phyloP scores from a whole-genome alignment of 345 rosid genomes.

The Moricandia moricandioides region DNA sequence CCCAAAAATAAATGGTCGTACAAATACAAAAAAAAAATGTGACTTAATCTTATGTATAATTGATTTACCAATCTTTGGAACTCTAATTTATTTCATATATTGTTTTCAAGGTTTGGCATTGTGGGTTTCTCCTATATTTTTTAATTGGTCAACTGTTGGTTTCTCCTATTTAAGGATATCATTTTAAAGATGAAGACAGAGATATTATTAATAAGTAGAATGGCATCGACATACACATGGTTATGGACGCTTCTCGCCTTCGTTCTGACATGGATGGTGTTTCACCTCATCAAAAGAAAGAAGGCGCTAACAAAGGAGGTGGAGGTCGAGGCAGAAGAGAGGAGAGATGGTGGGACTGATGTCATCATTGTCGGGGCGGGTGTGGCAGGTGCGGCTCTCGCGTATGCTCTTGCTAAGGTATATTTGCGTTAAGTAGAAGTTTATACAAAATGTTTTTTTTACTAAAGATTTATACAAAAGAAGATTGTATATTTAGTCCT shows the following conservation, averaged over 20 bases:
- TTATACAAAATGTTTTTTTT: no score
- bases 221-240: constrained; percentile 17
- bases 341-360: constrained; percentile 32
- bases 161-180: neutral
- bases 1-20: no score
- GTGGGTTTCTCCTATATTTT: neutral
- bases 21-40: no score
- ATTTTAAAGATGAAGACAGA: neutral
- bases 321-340: neutral
- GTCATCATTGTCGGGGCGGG: constrained; percentile 68
- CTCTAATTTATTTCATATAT: neutral
- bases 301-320: neutral
- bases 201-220: neutral
- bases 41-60: no score
- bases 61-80: no score
- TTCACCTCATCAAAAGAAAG: constrained; percentile 11
- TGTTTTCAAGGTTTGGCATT: neutral
- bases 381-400: constrained; percentile 62
- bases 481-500: neutral
- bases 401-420: constrained; percentile 59
- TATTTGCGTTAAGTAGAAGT: neutral
- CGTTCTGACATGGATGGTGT: constrained; percentile 19
- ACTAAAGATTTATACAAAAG: neutral
- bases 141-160: no score
- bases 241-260: constrained; percentile 22